phyloP scores from a whole-genome alignment of 192 early-diverging fungal genomes.

The Podila horticola region DNA sequence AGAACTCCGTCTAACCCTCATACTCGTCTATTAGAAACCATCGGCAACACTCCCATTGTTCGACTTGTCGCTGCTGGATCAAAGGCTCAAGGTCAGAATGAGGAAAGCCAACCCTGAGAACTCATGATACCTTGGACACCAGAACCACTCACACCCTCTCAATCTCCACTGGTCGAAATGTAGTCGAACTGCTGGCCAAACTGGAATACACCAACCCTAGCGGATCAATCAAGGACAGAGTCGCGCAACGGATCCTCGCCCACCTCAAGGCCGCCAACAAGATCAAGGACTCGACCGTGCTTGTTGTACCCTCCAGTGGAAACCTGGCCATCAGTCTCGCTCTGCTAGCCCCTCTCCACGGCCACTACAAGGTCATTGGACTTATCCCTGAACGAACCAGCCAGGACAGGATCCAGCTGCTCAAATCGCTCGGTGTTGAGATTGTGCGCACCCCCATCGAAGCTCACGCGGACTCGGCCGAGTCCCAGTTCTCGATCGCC shows the following conservation, averaged over 20 bases:
- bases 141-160: too few species aligned
- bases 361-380: slow-evolving; percentile 60
- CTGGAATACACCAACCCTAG: slow-evolving; percentile 78
- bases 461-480: slow-evolving; percentile 69
- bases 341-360: slow-evolving; percentile 56
- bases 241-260: slow-evolving; percentile 65
- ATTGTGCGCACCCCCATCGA: slow-evolving; percentile 78
- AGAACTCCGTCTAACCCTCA: too few species aligned
- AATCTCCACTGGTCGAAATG: slow-evolving; percentile 3
- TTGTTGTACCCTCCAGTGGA: slow-evolving; percentile 77
- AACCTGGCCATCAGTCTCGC: slow-evolving; percentile 78
- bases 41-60: slow-evolving; percentile 74
- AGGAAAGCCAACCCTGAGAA: too few species aligned
- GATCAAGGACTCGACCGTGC: slow-evolving; percentile 40
- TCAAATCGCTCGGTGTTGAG: slow-evolving; percentile 74
- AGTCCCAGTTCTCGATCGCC: slow-evolving; percentile 71
- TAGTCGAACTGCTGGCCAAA: slow-evolving; percentile 75
- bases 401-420: slow-evolving; percentile 70
- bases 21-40: slow-evolving; percentile 28
- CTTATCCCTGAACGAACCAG: slow-evolving; percentile 80
- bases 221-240: slow-evolving; percentile 79
- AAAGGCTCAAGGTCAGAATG: slow-evolving; percentile 20
- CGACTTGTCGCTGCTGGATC: slow-evolving; percentile 37
- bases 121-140: background rate
- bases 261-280: slow-evolving; percentile 45